phyloP scores from a whole-genome alignment of 1,284 basidiomycete genomes.

The Trichosporon sp. region DNA sequence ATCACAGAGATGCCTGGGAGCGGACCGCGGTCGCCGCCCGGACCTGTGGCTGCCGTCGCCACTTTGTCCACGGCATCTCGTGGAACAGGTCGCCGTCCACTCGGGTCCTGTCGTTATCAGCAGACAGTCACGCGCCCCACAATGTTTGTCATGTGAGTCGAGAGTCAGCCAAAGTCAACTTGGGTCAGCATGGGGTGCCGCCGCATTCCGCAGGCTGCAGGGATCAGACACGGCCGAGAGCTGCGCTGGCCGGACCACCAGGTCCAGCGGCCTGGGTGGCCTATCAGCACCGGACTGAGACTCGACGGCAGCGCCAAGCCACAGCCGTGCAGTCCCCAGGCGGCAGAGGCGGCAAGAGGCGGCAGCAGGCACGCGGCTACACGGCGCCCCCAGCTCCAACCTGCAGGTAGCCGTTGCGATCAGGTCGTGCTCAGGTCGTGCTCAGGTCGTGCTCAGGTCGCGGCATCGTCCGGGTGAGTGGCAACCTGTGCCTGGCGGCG shows the following conservation, averaged over 20 bases:
- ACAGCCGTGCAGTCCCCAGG: background rate
- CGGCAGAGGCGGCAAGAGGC: too few relatives aligned
- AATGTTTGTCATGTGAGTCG: background rate
- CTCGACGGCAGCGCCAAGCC: background rate
- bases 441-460: too few relatives aligned
- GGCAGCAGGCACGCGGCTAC: too few relatives aligned
- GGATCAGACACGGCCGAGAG: too few relatives aligned
- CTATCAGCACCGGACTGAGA: background rate
- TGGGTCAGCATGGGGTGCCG: too few relatives aligned
- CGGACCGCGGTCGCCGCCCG: too few relatives aligned
- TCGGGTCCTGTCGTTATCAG: background rate
- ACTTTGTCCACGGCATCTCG: background rate
- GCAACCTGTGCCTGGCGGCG: background rate
- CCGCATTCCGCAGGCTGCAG: background rate
- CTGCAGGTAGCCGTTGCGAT: too few relatives aligned
- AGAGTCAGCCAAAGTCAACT: too few relatives aligned
- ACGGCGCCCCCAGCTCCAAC: too few relatives aligned
- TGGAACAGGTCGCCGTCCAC: background rate
- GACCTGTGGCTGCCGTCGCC: background rate
- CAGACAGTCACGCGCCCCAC: background rate
- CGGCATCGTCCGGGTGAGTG: background rate
- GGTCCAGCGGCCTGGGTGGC: too few relatives aligned
- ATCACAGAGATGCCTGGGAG: background rate
- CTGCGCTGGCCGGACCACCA: too few relatives aligned
- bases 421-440: too few relatives aligned